phyloP scores from a whole-genome alignment of 768 basidiomycete species.

The Lyophyllum decastes region DNA sequence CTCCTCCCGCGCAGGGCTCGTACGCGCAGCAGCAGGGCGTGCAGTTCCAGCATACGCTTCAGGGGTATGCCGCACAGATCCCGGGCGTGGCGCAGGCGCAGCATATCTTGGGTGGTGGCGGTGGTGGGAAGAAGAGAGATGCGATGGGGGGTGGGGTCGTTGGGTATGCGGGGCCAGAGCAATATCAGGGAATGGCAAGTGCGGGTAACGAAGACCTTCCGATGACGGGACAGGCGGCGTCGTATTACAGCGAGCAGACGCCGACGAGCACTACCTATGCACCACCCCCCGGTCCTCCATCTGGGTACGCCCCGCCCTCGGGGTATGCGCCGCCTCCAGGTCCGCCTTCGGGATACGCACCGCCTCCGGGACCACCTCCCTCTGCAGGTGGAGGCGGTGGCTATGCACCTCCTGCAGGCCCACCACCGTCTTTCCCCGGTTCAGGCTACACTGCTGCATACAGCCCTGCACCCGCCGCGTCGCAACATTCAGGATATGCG shows the following conservation, averaged over 20 bases:
- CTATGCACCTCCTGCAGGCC: constrained; percentile 28
- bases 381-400: not conserved
- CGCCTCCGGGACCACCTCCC: constrained; percentile 30
- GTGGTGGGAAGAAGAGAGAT: constrained; percentile 26
- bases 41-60: constrained; percentile 47
- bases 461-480: not conserved
- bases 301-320: constrained; percentile 9
- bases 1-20: constrained; percentile 44
- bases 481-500: constrained; percentile 25
- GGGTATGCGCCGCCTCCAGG: constrained; percentile 23
- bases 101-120: constrained; percentile 34
- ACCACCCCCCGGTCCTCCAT: not conserved
- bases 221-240: constrained; percentile 25
- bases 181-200: not conserved
- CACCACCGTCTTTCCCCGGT: constrained; percentile 21
- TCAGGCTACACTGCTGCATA: constrained; percentile 16
- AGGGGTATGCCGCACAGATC: constrained; percentile 46
- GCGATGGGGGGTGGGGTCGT: constrained; percentile 13
- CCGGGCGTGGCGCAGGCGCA: constrained; percentile 50
- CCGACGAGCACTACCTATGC: not conserved
- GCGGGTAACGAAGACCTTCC: constrained; percentile 12
- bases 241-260: constrained; percentile 24
- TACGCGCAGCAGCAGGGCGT: constrained; percentile 50
- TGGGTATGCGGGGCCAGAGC: not conserved
- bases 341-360: constrained; percentile 24